Evolutionary conservation across 345 rosid species (phyloP).

Genomic region (Eucalyptus erythrocorys): DNA sequence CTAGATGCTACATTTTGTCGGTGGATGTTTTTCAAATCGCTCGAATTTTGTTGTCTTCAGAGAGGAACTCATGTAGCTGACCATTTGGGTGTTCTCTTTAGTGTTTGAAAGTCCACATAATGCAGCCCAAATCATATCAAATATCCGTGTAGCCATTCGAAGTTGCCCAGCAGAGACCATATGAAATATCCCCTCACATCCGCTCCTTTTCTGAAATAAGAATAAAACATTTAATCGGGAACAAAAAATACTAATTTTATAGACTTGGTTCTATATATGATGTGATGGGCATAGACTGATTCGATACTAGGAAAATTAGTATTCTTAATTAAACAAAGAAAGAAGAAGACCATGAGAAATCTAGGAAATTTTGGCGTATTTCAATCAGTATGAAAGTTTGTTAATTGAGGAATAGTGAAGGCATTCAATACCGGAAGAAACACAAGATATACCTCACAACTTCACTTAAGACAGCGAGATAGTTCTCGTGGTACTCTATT

Average conservation of each 20-base stretch:
- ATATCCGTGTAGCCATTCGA: background rate
- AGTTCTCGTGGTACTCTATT: background rate
- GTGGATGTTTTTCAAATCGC: background rate
- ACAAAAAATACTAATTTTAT: background rate
- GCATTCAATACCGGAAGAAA: background rate
- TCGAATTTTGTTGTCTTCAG: background rate
- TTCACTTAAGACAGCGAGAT: conserved; percentile 3
- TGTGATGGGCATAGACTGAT: background rate
- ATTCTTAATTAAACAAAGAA: background rate
- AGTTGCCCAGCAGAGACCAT: background rate
- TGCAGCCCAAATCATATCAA: background rate
- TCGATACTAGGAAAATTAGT: background rate
- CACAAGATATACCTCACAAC: conserved; percentile 1
- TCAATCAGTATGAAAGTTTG: background rate
- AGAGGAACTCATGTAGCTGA: background rate
- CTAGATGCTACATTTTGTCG: background rate
- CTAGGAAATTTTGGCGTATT: background rate
- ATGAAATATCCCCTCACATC: conserved; percentile 3
- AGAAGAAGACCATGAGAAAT: background rate
- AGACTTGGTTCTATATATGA: background rate
- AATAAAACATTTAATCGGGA: background rate
- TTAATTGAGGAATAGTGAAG: background rate
- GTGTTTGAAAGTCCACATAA: background rate
- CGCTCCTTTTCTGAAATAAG: background rate
- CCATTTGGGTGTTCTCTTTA: background rate